Base-by-base conservation (phyloP, 441 rosid species). In the Pelargonium australe region DNA sequence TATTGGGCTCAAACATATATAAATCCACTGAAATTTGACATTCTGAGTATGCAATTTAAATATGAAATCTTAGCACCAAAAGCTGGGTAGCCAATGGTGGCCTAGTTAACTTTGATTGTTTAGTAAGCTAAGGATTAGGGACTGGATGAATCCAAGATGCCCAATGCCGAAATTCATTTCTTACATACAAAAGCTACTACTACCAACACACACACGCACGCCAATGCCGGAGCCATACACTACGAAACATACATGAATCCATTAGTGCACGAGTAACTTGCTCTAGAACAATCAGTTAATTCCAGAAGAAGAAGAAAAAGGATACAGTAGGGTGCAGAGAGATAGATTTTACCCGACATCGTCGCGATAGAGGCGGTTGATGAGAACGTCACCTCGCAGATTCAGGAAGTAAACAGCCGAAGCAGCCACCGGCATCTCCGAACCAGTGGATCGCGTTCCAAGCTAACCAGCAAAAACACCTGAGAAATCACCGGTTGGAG, bases 351-450 rank as follows among this genome's bases (percentile, higher is more conserved):
- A 95, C 96, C 97, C 97, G 76, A 92, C 98, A 71, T 90, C 98
- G 70, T 95, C 98, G 43, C 98, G 92, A 77, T 92, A 95, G 64
- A 90, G 92, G 76, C 98, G 97, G 77, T 95, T 95, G 81, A 95
- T 95, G 80, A 95, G 98, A 72, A 95, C 93, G 80, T 95, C 97
- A 72, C 98, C 98, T 43, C 98, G 92, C 78, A 95, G 95, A 81
- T 95, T 95, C 53, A 95, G 79, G 83, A 95, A 95, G 9, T 55
- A 55, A n/a, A 55, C 9, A 7, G 62, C 19, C 62, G 62, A 55
- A 55, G 62, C 62, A 55, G 62, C 62, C 62, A 55, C 62, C 62
- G 62, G 62, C 62, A 55, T 55, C 62, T 55, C 62, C 2, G 19
- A 53, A 5, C 60, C 47, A 43, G 34, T 28, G 34, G 34, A 28